Evolutionary conservation across 805 yeast genomes (phyloP).

Genomic region (Ogataea pini): DNA sequence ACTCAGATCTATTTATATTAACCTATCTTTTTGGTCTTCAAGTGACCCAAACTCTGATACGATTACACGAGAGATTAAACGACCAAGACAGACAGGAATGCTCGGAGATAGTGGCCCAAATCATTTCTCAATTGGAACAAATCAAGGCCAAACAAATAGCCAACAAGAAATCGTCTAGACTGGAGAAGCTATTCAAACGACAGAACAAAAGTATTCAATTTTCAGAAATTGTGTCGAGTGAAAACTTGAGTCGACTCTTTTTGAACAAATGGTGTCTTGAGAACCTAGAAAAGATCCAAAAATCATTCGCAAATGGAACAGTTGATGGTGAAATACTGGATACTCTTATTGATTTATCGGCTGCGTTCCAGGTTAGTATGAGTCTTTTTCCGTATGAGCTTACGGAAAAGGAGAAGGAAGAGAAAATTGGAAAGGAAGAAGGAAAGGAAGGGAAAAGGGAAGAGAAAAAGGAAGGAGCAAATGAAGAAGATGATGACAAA

Average conservation of each 20-base stretch:
- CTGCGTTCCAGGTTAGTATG: conserved; percentile 19
- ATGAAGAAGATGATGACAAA: too few relatives aligned
- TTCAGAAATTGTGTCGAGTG: conserved; percentile 12
- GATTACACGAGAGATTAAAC: conserved; percentile 8
- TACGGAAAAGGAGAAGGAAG: conserved; percentile 2
- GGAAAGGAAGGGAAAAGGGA: too few relatives aligned
- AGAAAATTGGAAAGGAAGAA: background rate
- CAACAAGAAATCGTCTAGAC: conserved; percentile 7
- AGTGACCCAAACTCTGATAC: conserved; percentile 13
- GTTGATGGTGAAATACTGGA: conserved; percentile 18
- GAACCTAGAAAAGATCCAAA: conserved; percentile 10
- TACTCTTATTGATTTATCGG: conserved; percentile 17
- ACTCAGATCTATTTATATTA: conserved; percentile 11
- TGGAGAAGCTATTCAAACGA: conserved; percentile 5
- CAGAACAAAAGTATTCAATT: conserved; percentile 1
- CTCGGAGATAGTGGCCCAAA: background rate
- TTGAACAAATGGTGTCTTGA: conserved; percentile 21
- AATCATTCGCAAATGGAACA: conserved; percentile 11
- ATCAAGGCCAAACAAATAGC: conserved; percentile 10
- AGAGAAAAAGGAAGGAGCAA: background rate
- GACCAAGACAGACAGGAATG: conserved; percentile 2
- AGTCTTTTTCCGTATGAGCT: conserved; percentile 13
- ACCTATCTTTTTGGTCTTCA: conserved; percentile 22
- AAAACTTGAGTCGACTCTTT: conserved; percentile 14
- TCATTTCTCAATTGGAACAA: conserved; percentile 15